phyloP scores from a whole-genome alignment of 768 basidiomycete species.

The Mycena polygramma region DNA sequence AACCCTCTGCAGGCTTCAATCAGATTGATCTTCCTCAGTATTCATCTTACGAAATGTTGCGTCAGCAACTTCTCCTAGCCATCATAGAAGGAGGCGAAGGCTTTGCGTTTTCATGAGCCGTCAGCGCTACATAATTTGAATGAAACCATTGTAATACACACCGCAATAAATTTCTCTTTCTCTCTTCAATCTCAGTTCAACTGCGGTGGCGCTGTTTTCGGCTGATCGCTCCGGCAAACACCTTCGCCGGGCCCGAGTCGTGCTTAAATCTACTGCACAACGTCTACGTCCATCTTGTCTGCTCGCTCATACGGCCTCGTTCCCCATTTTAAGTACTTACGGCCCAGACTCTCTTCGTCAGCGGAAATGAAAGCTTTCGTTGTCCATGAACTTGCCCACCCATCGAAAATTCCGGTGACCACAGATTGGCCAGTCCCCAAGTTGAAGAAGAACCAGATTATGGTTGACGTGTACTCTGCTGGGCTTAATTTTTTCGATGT shows the following conservation, averaged over 20 bases:
- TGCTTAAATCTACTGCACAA: background rate
- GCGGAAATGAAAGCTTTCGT: conserved; percentile 82
- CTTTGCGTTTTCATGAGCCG: conserved; percentile 67
- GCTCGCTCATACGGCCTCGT: no score
- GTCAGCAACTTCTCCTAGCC: conserved; percentile 89
- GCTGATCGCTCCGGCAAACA: background rate
- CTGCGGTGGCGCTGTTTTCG: no score
- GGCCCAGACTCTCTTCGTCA: no score
- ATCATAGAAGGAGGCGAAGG: conserved; percentile 98
- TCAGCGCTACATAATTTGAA: conserved; percentile 29
- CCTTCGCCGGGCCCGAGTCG: background rate
- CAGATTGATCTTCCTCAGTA: conserved; percentile 96
- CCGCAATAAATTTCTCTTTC: conserved; percentile 24
- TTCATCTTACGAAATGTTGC: conserved; percentile 95
- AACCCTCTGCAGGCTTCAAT: conserved; percentile 79
- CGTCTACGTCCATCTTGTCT: no score
- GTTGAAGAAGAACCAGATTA: conserved; percentile 64
- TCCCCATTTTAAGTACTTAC: no score
- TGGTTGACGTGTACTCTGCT: conserved; percentile 82
- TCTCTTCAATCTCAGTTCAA: no score
- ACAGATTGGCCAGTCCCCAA: conserved; percentile 71
- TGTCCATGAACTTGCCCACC: conserved; percentile 77
- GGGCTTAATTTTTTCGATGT: conserved; percentile 87
- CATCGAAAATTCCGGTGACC: conserved; percentile 69
- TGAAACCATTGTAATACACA: conserved; percentile 35